Base-by-base conservation (phyloP, 2,329 filamentous ascomycete genomes). In the Alternaria sp. region DNA sequence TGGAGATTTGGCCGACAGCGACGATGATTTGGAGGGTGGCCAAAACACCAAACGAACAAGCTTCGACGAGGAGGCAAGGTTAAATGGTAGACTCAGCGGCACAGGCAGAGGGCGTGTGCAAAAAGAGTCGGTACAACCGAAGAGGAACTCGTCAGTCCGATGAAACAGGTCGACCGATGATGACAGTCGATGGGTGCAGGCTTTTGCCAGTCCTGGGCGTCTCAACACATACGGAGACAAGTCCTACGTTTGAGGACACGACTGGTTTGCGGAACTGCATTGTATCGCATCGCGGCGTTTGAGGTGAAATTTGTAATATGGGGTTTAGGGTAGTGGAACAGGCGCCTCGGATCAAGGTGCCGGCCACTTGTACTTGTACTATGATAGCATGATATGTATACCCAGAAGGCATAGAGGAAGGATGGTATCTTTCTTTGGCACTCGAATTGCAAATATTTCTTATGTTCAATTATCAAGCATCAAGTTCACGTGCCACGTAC, bases 1-100 rank as follows among this genome's bases (percentile, higher is more conserved):
- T 50, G 88, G 88, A 13, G 93, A 97, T 71, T 83, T 97, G 43
- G 86, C 91, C 3, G 91, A 94, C 68, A 82, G 78, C 51, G 82
- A 83, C 50, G 69, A 73, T 54, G 79, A 79, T 36, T 73, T 77
- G 21, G 71, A 79, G 40, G 76, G 77, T 13, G 72, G 67, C 23
- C 61, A 62, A 43, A 65, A 51, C 36, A 49, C 61, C 23, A 67
- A 67, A 53, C 50, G 65, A 25, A 51, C 62, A 12, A 67, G 65
- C 50, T 63, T 67, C 21, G 65, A 67, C 4, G 65, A 67, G 40
- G 65, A 67, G 23, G 45, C 61, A 36, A 47, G 68, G 21, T 50
- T 67, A 11, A 70, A 59, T 15, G 67, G 61, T 7, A 68, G 71
- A 26, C 68, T 73, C 3, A 74, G 71, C n/a, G 70, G 73, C 5